Percentiles rank a stretch among this genome's conserved stretches.
Evolutionary conservation across 2,329 filamentous ascomycete species (phyloP).

Genomic region (Alternaria ethzedia): DNA sequence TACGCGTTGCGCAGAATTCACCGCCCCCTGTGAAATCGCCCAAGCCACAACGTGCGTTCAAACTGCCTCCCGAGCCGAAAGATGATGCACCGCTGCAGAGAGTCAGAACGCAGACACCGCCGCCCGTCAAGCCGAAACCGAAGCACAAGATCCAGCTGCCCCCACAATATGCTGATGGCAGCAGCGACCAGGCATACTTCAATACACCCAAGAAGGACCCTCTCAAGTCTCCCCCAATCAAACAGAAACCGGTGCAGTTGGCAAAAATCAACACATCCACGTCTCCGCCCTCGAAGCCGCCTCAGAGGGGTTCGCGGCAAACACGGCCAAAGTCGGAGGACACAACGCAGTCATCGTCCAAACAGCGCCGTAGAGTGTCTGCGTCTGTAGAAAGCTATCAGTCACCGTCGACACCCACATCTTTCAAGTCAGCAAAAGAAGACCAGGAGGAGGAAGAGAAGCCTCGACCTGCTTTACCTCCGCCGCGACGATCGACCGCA

Average conservation of each 20-base stretch:
- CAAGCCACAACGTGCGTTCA: constrained; percentile 49
- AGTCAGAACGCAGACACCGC: constrained; percentile 30
- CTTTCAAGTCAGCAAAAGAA: constrained; percentile 46
- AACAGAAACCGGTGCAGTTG: constrained; percentile 35
- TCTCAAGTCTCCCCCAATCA: constrained; percentile 31
- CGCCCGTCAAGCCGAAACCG: constrained; percentile 41
- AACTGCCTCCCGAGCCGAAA: constrained; percentile 35
- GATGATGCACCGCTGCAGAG: constrained; percentile 24
- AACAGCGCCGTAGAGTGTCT: constrained; percentile 29
- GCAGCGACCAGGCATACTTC: constrained; percentile 20
- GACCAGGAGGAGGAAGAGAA: constrained; percentile 39
- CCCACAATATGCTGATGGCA: constrained; percentile 22
- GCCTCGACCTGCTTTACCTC: constrained; percentile 41
- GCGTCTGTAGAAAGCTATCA: constrained; percentile 36
- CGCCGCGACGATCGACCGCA: constrained; percentile 42
- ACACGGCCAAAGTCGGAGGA: constrained; percentile 34
- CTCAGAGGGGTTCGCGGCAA: constrained; percentile 25
- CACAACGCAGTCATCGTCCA: constrained; percentile 20
- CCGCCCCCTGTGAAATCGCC: constrained; percentile 49
- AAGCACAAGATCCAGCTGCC: constrained; percentile 28
- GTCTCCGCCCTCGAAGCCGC: constrained; percentile 25
- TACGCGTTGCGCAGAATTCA: constrained; percentile 28
- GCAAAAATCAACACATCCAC: constrained; percentile 26
- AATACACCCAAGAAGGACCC: constrained; percentile 28
- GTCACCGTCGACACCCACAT: constrained; percentile 38